Percentiles rank a stretch among this genome's conserved stretches.
These are phyloP conservation scores for Straminergon stramineum DNA, from an alignment of 225 moss, liverwort and hornwort species.

Conservation along the genomic window DNA sequence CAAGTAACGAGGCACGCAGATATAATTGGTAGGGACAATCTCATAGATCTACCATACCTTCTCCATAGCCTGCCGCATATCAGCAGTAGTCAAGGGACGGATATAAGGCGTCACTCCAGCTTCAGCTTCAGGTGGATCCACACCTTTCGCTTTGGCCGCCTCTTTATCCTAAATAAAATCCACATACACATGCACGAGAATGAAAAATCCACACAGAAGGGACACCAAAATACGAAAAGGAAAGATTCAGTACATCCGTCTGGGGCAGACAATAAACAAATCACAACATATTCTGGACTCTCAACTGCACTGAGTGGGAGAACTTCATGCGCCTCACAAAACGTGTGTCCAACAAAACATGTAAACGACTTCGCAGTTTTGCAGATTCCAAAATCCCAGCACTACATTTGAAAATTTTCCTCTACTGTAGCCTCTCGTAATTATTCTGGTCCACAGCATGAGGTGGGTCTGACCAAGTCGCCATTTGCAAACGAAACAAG, in stretches of 20 bases:
- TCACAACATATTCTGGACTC: neutral
- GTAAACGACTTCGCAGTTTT: neutral
- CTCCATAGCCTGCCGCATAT: slow-evolving; percentile 95
- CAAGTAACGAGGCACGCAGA: neutral
- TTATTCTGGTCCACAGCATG: neutral
- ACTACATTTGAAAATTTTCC: neutral
- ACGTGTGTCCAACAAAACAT: neutral
- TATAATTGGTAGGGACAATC: neutral
- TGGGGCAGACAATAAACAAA: neutral
- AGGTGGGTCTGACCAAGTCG: too few species aligned
- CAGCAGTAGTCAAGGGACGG: slow-evolving; percentile 75
- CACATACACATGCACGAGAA: neutral
- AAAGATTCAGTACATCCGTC: neutral
- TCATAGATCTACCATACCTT: slow-evolving; percentile 31
- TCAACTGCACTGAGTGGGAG: neutral
- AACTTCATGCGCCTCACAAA: neutral
- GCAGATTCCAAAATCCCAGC: neutral
- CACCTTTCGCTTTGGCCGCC: slow-evolving; percentile 57
- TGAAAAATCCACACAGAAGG: neutral
- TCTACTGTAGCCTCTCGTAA: too few species aligned
- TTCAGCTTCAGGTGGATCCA: slow-evolving; percentile 54
- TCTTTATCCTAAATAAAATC: slow-evolving; percentile 48
- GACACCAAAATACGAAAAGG: neutral
- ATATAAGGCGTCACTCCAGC: slow-evolving; percentile 79
- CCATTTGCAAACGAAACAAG: neutral